Conservation (phyloP, 139 green algal species). For the Coelastrella sp. region DNA sequence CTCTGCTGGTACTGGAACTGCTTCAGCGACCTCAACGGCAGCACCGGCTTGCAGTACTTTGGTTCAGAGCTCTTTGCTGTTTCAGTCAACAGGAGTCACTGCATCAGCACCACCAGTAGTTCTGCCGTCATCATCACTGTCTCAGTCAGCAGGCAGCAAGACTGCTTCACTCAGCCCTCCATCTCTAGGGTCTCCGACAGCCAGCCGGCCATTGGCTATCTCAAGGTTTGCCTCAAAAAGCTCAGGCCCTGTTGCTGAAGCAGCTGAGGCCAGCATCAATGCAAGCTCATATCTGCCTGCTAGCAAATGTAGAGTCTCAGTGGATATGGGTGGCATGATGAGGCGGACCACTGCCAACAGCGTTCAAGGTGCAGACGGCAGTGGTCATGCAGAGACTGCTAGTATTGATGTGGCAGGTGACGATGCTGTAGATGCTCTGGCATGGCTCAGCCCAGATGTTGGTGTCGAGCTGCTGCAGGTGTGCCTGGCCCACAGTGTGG, state of each 20-base stretch:
- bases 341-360: neutral
- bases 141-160: neutral
- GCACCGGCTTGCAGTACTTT: neutral
- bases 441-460: neutral
- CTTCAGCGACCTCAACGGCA: neutral
- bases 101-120: neutral
- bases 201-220: neutral
- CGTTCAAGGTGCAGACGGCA: neutral
- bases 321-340: neutral
- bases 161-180: neutral
- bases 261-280: neutral
- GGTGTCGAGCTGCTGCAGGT: neutral
- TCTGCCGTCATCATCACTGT: neutral
- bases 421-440: neutral
- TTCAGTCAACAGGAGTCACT: neutral
- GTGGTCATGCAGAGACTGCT: too few relatives aligned
- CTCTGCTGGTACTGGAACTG: too few relatives aligned
- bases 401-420: neutral
- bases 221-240: neutral
- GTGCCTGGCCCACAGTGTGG: neutral
- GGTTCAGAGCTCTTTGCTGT: neutral
- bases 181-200: neutral
- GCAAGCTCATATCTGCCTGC: neutral
- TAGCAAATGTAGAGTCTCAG: neutral
- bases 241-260: neutral